These are phyloP conservation scores for Aspergillus coremiiformis DNA, from an alignment of 495 filamentous ascomycete species.

Conservation along the genomic window DNA sequence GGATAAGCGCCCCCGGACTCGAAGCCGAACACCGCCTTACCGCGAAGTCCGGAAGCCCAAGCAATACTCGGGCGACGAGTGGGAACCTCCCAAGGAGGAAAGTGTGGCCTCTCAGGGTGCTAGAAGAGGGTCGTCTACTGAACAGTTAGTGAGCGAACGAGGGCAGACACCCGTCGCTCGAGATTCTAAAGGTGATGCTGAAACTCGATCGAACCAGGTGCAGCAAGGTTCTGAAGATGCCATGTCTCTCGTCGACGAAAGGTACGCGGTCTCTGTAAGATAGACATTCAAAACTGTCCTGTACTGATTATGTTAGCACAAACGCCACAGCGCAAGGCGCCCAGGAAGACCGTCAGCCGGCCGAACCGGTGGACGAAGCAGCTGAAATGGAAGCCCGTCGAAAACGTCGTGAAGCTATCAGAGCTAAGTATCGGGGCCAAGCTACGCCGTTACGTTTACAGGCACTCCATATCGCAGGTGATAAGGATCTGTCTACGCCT, in stretches of 20 bases:
- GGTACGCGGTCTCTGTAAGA: constrained; percentile 27
- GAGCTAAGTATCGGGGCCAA: constrained; percentile 70
- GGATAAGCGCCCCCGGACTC: constrained; percentile 59
- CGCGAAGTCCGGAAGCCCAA: constrained; percentile 38
- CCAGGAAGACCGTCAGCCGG: constrained; percentile 25
- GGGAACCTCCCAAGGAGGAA: constrained; percentile 18
- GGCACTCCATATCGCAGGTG: constrained; percentile 58
- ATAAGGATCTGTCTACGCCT: constrained; percentile 49
- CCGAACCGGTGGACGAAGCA: constrained; percentile 62
- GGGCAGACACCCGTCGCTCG: constrained; percentile 49
- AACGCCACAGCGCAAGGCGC: constrained; percentile 9
- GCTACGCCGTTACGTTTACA: constrained; percentile 70
- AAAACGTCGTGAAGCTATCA: constrained; percentile 78
- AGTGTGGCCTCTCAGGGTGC: constrained; percentile 15
- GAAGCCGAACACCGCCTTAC: constrained; percentile 50
- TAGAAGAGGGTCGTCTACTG: constrained; percentile 35
- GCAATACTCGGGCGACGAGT: constrained; percentile 35
- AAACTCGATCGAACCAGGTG: constrained; percentile 56
- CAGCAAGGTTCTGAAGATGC: constrained; percentile 35
- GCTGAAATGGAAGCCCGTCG: constrained; percentile 79
- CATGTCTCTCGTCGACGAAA: constrained; percentile 23
- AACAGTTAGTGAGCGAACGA: constrained; percentile 65
- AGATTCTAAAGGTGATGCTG: constrained; percentile 55
- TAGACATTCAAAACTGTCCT: background rate
- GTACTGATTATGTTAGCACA: constrained; percentile 1